Conservation (phyloP, 2,329 filamentous ascomycete species). For the Aspergillus luchuensis region DNA sequence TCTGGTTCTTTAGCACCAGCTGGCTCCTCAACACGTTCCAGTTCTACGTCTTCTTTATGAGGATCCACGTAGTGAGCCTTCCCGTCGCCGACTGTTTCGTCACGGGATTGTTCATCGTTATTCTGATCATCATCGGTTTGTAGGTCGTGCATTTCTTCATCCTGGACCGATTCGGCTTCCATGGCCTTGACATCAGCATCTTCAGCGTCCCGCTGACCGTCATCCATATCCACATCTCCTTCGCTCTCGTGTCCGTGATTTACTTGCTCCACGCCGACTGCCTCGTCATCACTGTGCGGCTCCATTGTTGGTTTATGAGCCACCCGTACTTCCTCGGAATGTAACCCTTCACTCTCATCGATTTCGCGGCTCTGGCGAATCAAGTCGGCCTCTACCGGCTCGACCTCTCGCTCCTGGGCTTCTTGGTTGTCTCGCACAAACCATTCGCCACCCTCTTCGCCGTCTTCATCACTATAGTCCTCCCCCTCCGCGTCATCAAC, state of each 20-base stretch:
- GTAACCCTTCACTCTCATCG: not conserved
- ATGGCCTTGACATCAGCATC: not conserved
- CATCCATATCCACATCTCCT: not conserved
- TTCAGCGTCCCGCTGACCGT: not conserved
- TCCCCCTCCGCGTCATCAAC: not conserved
- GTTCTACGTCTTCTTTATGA: not conserved
- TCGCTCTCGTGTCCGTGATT: not conserved
- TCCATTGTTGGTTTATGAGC: not conserved
- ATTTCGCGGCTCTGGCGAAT: not conserved
- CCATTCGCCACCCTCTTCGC: not conserved
- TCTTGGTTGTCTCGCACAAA: not conserved
- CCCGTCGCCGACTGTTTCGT: too few species aligned
- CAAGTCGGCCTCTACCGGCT: not conserved
- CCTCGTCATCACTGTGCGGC: not conserved
- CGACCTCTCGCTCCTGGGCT: not conserved
- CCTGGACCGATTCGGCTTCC: not conserved
- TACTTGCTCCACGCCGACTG: not conserved
- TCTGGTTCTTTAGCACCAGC: not conserved
- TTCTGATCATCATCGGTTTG: too few species aligned
- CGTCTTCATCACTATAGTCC: conserved; percentile 3
- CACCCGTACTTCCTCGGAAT: not conserved
- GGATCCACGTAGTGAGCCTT: too few species aligned
- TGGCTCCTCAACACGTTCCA: not conserved
- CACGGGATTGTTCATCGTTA: too few species aligned
- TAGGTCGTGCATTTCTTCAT: not conserved